Evolutionary conservation across 176 grass and related monocot genomes (phyloP).

Genomic region (Hordeum marinum): DNA sequence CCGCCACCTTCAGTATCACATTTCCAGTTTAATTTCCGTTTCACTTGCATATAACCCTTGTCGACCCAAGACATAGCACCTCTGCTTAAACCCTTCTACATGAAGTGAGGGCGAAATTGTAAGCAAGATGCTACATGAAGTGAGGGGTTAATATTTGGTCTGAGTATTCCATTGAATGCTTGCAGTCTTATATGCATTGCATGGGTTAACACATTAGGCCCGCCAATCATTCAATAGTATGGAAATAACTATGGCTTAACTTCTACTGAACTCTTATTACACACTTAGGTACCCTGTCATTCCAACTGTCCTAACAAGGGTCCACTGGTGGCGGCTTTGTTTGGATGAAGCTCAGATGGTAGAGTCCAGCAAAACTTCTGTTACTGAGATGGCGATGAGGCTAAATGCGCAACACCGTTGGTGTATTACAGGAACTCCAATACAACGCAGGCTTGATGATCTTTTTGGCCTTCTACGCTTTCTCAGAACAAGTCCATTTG

Average conservation of each 20-base stretch:
- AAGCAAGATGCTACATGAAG: background rate
- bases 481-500: slow-evolving; percentile 73
- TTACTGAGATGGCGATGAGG: slow-evolving; percentile 95
- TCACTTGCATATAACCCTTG: background rate
- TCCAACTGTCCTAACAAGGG: slow-evolving; percentile 88
- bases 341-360: slow-evolving; percentile 99
- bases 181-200: background rate
- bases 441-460: slow-evolving; percentile 83
- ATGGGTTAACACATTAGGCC: background rate
- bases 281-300: slow-evolving; percentile 73
- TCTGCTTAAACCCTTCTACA: background rate
- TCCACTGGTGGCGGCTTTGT: slow-evolving; percentile 94
- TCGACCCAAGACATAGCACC: background rate
- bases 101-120: background rate
- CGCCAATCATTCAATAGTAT: background rate
- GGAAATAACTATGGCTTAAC: slow-evolving; percentile 5
- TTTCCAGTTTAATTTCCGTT: background rate
- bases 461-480: slow-evolving; percentile 87
- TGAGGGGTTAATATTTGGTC: too few species aligned
- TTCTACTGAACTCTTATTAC: slow-evolving; percentile 11
- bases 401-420: slow-evolving; percentile 73
- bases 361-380: slow-evolving; percentile 73
- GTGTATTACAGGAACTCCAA: slow-evolving; percentile 95
- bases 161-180: background rate
- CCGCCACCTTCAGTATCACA: background rate